Evolutionary conservation across 148 eudicot genomes (phyloP), one percentile per base, ranked within the genome.

Genomic region (Fagopyrum esculentum): DNA sequence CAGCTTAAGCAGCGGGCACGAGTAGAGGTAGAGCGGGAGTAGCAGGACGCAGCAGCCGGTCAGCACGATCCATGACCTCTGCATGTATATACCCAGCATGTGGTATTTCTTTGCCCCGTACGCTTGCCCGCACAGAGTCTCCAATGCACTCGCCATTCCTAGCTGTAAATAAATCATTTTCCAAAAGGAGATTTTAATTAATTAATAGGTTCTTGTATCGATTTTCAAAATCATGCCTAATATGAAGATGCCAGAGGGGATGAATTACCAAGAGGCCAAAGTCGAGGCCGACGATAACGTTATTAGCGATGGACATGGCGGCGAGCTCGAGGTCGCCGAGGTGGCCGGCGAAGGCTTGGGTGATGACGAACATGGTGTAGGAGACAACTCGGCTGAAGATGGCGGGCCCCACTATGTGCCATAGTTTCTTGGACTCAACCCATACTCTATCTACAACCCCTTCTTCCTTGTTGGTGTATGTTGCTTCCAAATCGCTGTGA

Each of bases 111-210:
- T 87, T 6, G 88, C 90, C 0, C 90, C 90, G 45, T 51, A 87
- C 29, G 90, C 90, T 74, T 87, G 90, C 44, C 68, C 68, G 44
- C 68, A 61, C 5, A 61, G 44, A 6, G 88, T 87, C 78, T 87
- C 90, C 17, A 87, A 75, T 29, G 90, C 90, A 75, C 88, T 85
- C 26, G 88, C 90, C 87, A 87, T 85, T 8, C 90, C 90, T 60
- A 87, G 49, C 90, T 87, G 77, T 9, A 15, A 7, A 2, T 19
- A 1, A 40, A 10, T 19, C 12, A 73, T 10, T 52, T 22, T 4
- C 0, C 13, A 40, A 6, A 6, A 44, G 4, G 30, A 12, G 15
- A 16, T 45, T 22, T 22, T 22, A 22, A 35, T 43, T 45, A 17
- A 60, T 48, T 48, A 7, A 8, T 16, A 0, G 13, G 4, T 46